These are phyloP conservation scores for Mortierella alpina DNA, from an alignment of 192 early-diverging fungal species.

Conservation along the genomic window DNA sequence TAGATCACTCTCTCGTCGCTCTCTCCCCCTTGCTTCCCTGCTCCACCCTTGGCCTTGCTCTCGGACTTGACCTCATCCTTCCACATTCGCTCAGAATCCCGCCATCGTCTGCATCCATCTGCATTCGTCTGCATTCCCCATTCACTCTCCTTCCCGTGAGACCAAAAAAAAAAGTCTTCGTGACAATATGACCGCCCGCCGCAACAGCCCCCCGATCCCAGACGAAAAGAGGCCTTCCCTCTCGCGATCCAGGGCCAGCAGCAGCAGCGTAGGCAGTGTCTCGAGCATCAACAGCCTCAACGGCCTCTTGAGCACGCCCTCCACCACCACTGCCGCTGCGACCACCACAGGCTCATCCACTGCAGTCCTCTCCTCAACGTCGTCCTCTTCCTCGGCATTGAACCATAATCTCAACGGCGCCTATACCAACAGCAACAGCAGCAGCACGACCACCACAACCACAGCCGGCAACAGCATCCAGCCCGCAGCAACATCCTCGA, in stretches of 20 bases:
- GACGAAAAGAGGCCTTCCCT: conserved; percentile 4
- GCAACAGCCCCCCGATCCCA: conserved; percentile 32
- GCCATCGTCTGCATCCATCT: neutral
- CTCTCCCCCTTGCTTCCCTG: neutral
- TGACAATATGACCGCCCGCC: conserved; percentile 13
- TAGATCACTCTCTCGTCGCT: neutral
- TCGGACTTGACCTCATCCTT: neutral
- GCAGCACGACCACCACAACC: neutral
- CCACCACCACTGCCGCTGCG: conserved; percentile 24
- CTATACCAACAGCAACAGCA: conserved; percentile 1
- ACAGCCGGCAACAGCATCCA: neutral
- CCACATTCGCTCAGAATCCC: neutral
- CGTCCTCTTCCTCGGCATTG: conserved; percentile 1
- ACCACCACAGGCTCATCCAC: conserved; percentile 14
- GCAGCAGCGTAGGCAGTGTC: conserved; percentile 14
- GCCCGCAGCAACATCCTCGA: conserved; percentile 8
- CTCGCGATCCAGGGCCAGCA: conserved; percentile 17
- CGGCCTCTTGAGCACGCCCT: conserved; percentile 16
- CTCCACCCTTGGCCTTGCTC: neutral
- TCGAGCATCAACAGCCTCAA: conserved; percentile 24
- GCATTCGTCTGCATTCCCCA: neutral
- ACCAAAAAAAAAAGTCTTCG: neutral
- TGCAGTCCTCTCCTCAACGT: conserved; percentile 7
- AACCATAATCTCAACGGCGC: conserved; percentile 5
- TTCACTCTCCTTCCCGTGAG: neutral